Evolutionary conservation across 306 rosid species (phyloP), one percentile per base, ranked within the genome.

Genomic region (Castanea crenata): DNA sequence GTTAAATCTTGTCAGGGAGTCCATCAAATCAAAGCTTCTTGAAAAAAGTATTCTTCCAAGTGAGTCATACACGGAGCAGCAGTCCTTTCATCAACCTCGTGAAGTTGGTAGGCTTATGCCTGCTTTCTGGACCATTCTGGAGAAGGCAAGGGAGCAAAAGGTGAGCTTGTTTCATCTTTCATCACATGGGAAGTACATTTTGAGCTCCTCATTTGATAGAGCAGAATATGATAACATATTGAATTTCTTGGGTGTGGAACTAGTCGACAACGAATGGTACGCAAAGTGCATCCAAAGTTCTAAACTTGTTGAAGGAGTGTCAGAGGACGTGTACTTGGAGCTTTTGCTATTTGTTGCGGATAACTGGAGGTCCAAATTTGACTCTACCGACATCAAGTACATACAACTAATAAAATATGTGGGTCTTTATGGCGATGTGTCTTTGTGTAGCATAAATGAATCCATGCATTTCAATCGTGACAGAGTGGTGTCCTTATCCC

Each of bases 51-150:
- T 91, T 73, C 27, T 93, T 61, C 98, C 98, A 1, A 73, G 87
- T 73, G 91, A 93, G 85, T 78, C 89, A 4, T 82, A 80, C 74
- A 79, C 55, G 1, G 46, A 73, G 64, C 94, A 93, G 85, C 91
- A 76, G 85, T 86, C 84, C 79, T 93, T 93, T 76, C 84, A 80
- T 34, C 88, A 83, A 73, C 97, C 97, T 46, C 16, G 78, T 52
- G 89, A 89, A 76, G 92, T 89, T 72, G 79, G 89, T 31, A 91
- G 94, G 64, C 65, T 93, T n/a, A 71, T 87, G 74, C 96, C 96
- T 16, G 84, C 72, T 13, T 93, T 89, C 55, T 88, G 92, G 97
- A 76, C 34, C 54, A 81, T 93, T 74, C 74, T 93, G 80, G 67
- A 19, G 5, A 54, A 82, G 73, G 94, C 96, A 7, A 62, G 25